phyloP scores from a whole-genome alignment of 2,329 filamentous ascomycete species.

The Blastomyces percursus region DNA sequence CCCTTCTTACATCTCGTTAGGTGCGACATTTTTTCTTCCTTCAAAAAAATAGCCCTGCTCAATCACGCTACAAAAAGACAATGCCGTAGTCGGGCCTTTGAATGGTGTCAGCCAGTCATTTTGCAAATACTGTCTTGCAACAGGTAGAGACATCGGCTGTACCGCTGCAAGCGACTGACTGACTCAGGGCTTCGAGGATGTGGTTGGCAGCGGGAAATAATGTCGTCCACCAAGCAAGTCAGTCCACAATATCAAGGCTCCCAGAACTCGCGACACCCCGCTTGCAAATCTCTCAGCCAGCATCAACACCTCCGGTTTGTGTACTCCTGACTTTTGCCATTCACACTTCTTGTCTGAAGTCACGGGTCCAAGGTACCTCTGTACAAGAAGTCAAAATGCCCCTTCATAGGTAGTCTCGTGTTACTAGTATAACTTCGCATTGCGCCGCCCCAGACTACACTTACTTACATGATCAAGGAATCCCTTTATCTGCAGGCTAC shows the following conservation, averaged over 20 bases:
- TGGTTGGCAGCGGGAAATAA: neutral
- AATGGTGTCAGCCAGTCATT: neutral
- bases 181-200: neutral
- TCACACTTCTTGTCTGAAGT: neutral
- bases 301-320: neutral
- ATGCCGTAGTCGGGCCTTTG: neutral
- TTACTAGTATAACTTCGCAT: neutral
- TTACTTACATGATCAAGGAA: neutral
- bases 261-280: neutral
- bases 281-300: neutral
- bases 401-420: neutral
- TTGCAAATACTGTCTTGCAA: neutral
- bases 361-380: neutral
- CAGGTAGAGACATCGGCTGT: neutral
- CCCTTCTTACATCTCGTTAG: neutral
- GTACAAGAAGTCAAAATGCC: neutral
- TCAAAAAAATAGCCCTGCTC: neutral
- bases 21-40: neutral
- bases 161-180: neutral
- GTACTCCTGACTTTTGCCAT: neutral
- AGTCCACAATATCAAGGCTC: neutral
- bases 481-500: neutral
- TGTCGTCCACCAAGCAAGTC: neutral
- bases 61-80: constrained; percentile 1
- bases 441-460: neutral